Conservation (phyloP, 1,284 basidiomycete species). For the Dichomitus squalens region DNA sequence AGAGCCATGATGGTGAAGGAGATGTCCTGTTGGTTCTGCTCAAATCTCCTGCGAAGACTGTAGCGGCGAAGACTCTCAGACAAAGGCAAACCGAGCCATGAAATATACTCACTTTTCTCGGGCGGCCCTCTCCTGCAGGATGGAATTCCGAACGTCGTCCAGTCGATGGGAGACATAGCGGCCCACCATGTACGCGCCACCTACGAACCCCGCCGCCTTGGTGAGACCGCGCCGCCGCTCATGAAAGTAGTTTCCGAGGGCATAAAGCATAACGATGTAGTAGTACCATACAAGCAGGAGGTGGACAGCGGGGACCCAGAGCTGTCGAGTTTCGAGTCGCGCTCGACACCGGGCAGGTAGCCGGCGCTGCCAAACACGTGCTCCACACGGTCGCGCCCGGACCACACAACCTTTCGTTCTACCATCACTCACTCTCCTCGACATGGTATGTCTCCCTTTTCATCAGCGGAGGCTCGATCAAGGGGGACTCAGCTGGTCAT, state of each 20-base stretch:
- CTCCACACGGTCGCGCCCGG: conserved; percentile 5
- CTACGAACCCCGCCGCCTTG: conserved; percentile 49
- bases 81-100: neutral
- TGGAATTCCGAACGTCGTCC: conserved; percentile 69
- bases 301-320: conserved; percentile 6
- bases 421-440: conserved; percentile 18
- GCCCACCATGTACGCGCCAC: conserved; percentile 70
- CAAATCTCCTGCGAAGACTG: conserved; percentile 78
- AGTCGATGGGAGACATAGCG: conserved; percentile 68
- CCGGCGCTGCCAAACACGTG: conserved; percentile 32
- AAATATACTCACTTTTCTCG: conserved; percentile 65
- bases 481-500: neutral
- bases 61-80: conserved; percentile 1
- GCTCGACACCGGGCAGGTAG: conserved; percentile 16
- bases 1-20: conserved; percentile 83
- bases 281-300: conserved; percentile 21
- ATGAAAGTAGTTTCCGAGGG: conserved; percentile 43
- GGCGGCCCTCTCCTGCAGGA: conserved; percentile 67
- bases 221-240: conserved; percentile 49
- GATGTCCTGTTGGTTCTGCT: conserved; percentile 82
- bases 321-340: conserved; percentile 13
- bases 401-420: conserved; percentile 15
- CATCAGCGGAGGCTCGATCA: neutral
- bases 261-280: conserved; percentile 28
- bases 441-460: conserved; percentile 24